Evolutionary conservation across 2,329 filamentous ascomycete genomes (phyloP).

Genomic region (Exophiala spinifera): DNA sequence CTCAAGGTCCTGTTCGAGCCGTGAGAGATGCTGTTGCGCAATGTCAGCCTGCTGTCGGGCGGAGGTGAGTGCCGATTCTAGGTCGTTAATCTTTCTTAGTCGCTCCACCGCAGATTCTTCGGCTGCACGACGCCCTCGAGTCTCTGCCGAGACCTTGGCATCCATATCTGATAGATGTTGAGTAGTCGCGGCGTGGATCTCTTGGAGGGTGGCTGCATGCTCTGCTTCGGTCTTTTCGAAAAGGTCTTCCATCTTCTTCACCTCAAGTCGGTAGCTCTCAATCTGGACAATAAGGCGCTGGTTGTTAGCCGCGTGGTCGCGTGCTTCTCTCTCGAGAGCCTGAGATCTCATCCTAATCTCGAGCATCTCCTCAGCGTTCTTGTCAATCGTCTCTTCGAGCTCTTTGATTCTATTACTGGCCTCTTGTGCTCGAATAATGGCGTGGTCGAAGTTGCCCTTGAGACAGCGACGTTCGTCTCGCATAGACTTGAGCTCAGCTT

Average conservation of each 20-base stretch:
- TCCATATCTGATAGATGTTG: slow-evolving; percentile 36
- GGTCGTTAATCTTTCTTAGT: slow-evolving; percentile 37
- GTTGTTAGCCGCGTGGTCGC: slow-evolving; percentile 43
- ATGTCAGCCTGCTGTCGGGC: slow-evolving; percentile 37
- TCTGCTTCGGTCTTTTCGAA: slow-evolving; percentile 43
- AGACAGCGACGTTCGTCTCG: slow-evolving; percentile 40
- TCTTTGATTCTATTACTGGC: slow-evolving; percentile 37
- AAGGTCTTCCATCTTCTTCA: slow-evolving; percentile 42
- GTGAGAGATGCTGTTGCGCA: slow-evolving; percentile 35
- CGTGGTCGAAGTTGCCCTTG: slow-evolving; percentile 44
- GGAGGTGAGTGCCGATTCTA: slow-evolving; percentile 36
- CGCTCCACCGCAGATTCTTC: slow-evolving; percentile 37
- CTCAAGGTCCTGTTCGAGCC: slow-evolving; percentile 30
- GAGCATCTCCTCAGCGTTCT: slow-evolving; percentile 46
- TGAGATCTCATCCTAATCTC: slow-evolving; percentile 44
- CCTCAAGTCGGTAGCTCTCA: slow-evolving; percentile 43
- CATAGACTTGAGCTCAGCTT: slow-evolving; percentile 37
- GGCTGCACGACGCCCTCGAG: slow-evolving; percentile 34
- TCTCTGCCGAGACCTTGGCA: slow-evolving; percentile 35
- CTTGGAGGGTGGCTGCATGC: slow-evolving; percentile 38
- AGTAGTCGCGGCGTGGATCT: slow-evolving; percentile 33
- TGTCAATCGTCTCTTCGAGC: slow-evolving; percentile 40
- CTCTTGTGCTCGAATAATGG: slow-evolving; percentile 39
- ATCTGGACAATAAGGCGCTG: slow-evolving; percentile 42
- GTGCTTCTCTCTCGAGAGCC: slow-evolving; percentile 40